Conservation (phyloP, 129 eudicot species). For the Smallanthus sonchifolius region DNA sequence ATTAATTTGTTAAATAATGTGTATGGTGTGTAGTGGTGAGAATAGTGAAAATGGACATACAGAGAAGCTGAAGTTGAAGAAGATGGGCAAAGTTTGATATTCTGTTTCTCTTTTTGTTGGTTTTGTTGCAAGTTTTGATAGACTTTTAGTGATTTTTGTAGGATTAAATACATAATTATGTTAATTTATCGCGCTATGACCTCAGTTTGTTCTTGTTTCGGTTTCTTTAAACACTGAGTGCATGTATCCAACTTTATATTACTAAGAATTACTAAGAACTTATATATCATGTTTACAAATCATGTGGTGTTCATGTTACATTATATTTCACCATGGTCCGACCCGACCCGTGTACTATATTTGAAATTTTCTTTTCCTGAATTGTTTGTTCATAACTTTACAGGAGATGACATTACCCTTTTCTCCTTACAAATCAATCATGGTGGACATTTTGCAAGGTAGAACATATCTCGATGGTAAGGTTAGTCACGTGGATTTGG, state of each 20-base stretch:
- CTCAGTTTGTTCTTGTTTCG: slow-evolving; percentile 22
- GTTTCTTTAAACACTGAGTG: slow-evolving; percentile 21
- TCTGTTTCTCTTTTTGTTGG: slow-evolving; percentile 19
- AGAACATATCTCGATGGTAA: no score
- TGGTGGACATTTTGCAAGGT: no score
- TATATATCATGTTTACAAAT: neutral
- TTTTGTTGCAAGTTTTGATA: slow-evolving; percentile 33
- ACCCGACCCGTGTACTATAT: neutral
- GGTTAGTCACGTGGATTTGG: no score
- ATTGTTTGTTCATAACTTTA: slow-evolving; percentile 3
- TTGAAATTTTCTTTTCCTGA: neutral
- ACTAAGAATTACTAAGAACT: no score
- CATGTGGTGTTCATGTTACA: slow-evolving; percentile 7
- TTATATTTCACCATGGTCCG: neutral
- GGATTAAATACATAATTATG: slow-evolving; percentile 30
- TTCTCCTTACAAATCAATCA: no score
- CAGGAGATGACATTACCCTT: no score
- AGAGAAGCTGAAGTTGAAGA: slow-evolving; percentile 31
- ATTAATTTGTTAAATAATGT: neutral
- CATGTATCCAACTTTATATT: slow-evolving; percentile 23
- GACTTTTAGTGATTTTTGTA: slow-evolving; percentile 29
- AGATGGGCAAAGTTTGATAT: slow-evolving; percentile 23
- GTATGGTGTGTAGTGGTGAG: slow-evolving; percentile 63
- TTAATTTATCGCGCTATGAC: slow-evolving; percentile 14
- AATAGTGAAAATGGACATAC: slow-evolving; percentile 42